Conservation (phyloP, 495 filamentous ascomycete species). For the Corynascus novoguineensis region DNA sequence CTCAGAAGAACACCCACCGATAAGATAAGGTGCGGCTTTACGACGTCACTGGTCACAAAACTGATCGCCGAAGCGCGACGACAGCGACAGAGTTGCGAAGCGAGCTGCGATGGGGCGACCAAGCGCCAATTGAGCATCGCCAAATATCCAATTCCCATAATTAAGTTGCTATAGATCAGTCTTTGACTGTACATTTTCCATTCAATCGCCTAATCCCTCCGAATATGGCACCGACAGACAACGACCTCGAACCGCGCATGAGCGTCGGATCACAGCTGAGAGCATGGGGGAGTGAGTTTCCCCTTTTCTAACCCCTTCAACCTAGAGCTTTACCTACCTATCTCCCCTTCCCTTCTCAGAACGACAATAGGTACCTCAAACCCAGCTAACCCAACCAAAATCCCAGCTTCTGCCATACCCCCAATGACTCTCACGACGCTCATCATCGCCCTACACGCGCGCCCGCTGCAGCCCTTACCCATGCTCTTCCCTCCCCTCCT, state of each 20-base stretch:
- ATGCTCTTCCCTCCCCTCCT: slow-evolving; percentile 79
- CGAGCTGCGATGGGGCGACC: neutral
- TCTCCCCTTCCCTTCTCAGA: neutral
- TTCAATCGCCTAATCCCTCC: neutral
- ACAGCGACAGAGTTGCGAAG: neutral
- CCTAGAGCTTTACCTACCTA: too few species aligned
- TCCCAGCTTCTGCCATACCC: slow-evolving; percentile 71
- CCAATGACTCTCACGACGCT: slow-evolving; percentile 74
- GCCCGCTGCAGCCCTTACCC: slow-evolving; percentile 67
- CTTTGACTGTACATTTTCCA: too few species aligned
- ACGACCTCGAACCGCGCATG: slow-evolving; percentile 41
- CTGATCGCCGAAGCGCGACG: neutral
- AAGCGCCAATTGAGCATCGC: neutral
- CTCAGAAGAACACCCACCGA: too few species aligned
- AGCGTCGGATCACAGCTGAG: slow-evolving; percentile 48
- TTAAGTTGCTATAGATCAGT: too few species aligned
- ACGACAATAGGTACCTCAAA: neutral
- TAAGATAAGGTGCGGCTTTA: slow-evolving; percentile 1
- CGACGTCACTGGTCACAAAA: slow-evolving; percentile 11
- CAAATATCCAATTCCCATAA: neutral
- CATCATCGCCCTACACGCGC: slow-evolving; percentile 68
- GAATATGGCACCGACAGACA: slow-evolving; percentile 21
- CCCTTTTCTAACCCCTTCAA: too few species aligned
- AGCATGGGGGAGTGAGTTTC: slow-evolving; percentile 67
- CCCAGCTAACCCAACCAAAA: neutral